Evolutionary conservation across 495 filamentous ascomycete species (phyloP).

Genomic region (Glarea lozoyensis): DNA sequence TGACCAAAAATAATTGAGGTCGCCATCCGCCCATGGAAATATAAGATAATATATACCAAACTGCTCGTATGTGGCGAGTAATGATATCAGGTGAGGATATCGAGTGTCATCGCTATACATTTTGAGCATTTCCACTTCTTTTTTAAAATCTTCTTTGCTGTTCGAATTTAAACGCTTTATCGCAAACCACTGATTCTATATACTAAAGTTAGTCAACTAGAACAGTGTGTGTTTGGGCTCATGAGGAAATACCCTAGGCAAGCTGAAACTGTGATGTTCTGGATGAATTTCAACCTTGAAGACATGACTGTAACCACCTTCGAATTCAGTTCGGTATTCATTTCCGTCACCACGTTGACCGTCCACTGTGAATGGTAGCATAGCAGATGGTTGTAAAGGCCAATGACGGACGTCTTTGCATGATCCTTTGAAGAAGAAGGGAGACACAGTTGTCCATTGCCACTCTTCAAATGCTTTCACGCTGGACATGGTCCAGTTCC

Average conservation of each 20-base stretch:
- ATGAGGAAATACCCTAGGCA: not conserved
- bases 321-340: not conserved
- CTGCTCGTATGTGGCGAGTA: conserved; percentile 19
- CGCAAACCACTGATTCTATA: conserved; percentile 3
- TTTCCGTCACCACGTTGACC: not conserved
- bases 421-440: conserved; percentile 1
- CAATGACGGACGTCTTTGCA: conserved; percentile 1
- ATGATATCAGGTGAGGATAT: conserved; percentile 21
- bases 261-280: conserved; percentile 9
- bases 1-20: conserved; percentile 17
- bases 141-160: conserved; percentile 5
- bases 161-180: conserved; percentile 10
- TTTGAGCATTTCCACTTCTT: conserved; percentile 19
- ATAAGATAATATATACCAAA: conserved; percentile 15
- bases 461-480: conserved; percentile 1
- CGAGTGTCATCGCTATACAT: conserved; percentile 16
- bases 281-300: conserved; percentile 9
- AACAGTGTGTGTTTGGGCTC: not conserved
- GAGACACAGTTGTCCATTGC: conserved; percentile 5
- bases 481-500: not conserved
- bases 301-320: conserved; percentile 11
- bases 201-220: not conserved
- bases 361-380: conserved; percentile 1
- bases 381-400: not conserved
- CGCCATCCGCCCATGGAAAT: conserved; percentile 20